Base-by-base conservation (phyloP, 2,329 filamentous ascomycete genomes). In the Xylaria sp. region DNA sequence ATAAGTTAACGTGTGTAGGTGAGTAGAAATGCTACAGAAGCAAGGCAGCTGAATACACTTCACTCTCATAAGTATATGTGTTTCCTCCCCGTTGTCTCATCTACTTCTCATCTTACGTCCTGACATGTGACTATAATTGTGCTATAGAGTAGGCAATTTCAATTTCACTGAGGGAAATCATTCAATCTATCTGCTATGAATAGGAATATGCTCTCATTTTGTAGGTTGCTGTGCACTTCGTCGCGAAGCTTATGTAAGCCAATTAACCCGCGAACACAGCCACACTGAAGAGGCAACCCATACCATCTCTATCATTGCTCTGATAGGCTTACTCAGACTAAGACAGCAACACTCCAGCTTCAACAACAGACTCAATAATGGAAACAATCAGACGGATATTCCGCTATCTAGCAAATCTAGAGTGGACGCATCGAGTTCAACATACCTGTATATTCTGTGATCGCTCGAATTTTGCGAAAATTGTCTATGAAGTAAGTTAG, bases 401-500 rank as follows among this genome's bases (percentile, higher is more conserved):
- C 13, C 28, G 9, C 23, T 68, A 68, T 31, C n/a, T 68, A 25
- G 18, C 55, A 12, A 55, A 68, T 18, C 31, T 69, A 60, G 62
- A 69, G 54, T 69, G 67, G 67, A 69, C 63, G 7, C 56, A 69
- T 15, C 13, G 25, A 28, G 25, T 52, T 1, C 67, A 69, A 41
- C 25, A 44, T 5, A 18, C 44, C 2, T 69, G 67, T 41, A 58
- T 41, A 34, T 69, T 69, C 44, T 69, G 67, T 37, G 52, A 69
- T 44, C 67, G 51, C 13, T 39, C 48, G 13, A 69, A 66, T n/a
- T 66, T 69, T 1, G 12, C n/a, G 1, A 58, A 50, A 0, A 66
- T 69, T n/a, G 57, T 65, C 37, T 66, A 66, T 44, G 63, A 69
- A 37, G 67, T 68, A 48, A 63, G 65, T 46, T 41, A 12, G 3